These are phyloP conservation scores for Aspergillus incahuasiensis DNA, from an alignment of 495 filamentous ascomycete genomes.

Conservation along the genomic window DNA sequence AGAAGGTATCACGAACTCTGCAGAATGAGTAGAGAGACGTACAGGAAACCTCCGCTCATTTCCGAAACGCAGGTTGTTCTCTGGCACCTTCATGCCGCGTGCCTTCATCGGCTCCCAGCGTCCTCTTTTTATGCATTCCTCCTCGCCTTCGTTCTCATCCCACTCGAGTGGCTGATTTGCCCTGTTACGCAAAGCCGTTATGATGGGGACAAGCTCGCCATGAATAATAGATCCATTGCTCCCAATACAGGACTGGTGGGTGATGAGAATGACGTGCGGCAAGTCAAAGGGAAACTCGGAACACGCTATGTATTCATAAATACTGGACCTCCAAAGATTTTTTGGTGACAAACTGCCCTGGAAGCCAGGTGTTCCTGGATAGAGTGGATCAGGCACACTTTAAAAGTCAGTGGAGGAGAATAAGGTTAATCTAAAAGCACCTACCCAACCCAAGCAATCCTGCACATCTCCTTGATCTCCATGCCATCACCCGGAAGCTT, in stretches of 20 bases:
- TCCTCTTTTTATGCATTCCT: neutral
- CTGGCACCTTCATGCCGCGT: neutral
- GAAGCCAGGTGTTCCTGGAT: neutral
- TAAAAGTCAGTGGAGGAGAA: neutral
- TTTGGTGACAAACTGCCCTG: neutral
- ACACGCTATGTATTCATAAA: neutral
- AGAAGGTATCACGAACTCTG: neutral
- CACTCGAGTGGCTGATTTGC: neutral
- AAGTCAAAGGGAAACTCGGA: neutral
- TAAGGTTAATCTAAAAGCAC: neutral
- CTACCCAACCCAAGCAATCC: too few relatives aligned
- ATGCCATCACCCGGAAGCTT: neutral
- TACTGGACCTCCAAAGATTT: neutral
- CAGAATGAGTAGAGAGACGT: neutral
- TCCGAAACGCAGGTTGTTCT: neutral
- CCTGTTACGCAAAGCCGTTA: constrained; percentile 1
- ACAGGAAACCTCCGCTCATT: constrained; percentile 1
- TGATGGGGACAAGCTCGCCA: neutral
- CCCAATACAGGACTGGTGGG: neutral
- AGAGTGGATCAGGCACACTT: neutral
- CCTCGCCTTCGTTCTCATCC: neutral
- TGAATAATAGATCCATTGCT: neutral
- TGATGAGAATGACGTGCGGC: neutral
- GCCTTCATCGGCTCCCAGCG: too few relatives aligned
- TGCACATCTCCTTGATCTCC: too few relatives aligned